These are phyloP conservation scores for Phascolomyces articulosus DNA, from an alignment of 371 early-diverging fungal species.

Conservation along the genomic window DNA sequence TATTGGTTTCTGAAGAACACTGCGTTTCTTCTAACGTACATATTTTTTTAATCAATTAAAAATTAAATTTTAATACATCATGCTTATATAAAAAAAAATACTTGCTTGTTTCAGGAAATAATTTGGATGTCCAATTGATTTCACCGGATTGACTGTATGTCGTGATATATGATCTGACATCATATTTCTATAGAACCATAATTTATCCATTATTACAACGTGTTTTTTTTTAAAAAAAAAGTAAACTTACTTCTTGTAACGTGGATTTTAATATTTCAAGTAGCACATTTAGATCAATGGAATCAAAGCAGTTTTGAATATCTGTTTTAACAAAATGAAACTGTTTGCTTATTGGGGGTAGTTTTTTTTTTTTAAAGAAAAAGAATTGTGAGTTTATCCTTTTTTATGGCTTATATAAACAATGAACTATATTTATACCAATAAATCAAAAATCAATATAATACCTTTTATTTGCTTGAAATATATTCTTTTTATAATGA, in stretches of 20 bases:
- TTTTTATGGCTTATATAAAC: no score
- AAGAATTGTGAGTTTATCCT: no score
- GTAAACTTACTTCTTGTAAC: constrained; percentile 45
- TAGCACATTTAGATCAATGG: constrained; percentile 72
- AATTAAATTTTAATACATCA: no score
- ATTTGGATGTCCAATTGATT: not conserved
- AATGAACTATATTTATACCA: no score
- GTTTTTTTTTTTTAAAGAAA: no score
- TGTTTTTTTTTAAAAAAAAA: not conserved
- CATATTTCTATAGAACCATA: not conserved
- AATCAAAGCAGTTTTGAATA: constrained; percentile 77
- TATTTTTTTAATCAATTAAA: not conserved
- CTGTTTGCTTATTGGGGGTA: constrained; percentile 8
- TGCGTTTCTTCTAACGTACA: not conserved
- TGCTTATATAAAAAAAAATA: not conserved
- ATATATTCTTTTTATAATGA: not conserved
- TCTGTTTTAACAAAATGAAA: constrained; percentile 86
- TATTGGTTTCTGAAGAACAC: not conserved
- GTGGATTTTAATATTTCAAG: constrained; percentile 57
- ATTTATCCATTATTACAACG: not conserved
- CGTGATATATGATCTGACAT: not conserved
- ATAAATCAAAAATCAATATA: not conserved
- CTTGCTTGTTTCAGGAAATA: not conserved
- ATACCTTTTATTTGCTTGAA: not conserved
- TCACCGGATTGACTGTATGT: not conserved